Conservation (phyloP, 2,329 filamentous ascomycete species). For the Exophiala aquamarina region DNA sequence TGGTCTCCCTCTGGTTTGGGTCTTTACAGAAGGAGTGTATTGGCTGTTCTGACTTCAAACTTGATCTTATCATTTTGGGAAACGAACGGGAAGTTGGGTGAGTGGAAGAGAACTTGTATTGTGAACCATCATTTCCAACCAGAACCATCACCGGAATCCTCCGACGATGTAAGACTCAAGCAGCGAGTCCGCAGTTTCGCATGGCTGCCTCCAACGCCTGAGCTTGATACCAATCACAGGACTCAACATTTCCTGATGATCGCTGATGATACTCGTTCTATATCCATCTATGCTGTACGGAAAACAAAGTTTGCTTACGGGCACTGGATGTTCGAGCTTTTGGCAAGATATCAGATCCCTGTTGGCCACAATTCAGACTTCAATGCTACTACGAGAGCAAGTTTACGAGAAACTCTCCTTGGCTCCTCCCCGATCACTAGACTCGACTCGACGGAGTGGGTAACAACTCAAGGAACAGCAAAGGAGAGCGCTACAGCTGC, state of each 20-base stretch:
- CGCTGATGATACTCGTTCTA: constrained; percentile 35
- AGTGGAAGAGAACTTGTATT: constrained; percentile 55
- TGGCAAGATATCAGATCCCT: constrained; percentile 2
- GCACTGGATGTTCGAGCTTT: constrained; percentile 14
- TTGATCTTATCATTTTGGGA: constrained; percentile 59
- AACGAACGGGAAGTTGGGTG: constrained; percentile 43
- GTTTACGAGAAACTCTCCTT: constrained; percentile 8
- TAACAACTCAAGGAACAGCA: not conserved
- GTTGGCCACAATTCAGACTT: not conserved
- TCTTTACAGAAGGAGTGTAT: constrained; percentile 53
- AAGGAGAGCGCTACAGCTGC: not conserved
- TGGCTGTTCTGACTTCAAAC: constrained; percentile 59
- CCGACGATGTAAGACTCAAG: constrained; percentile 30
- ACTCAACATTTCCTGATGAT: constrained; percentile 37
- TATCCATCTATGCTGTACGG: constrained; percentile 15
- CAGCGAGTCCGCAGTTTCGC: constrained; percentile 41
- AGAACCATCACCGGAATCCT: constrained; percentile 14
- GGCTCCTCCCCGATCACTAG: constrained; percentile 14
- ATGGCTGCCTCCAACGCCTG: constrained; percentile 34
- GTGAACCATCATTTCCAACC: constrained; percentile 50
- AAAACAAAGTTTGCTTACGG: constrained; percentile 19
- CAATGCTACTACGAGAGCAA: too few species aligned
- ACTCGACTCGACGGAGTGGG: constrained; percentile 13
- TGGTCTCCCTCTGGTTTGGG: constrained; percentile 61
- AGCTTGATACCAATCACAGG: constrained; percentile 30